These are phyloP conservation scores for Leptodontidium sp. DNA, from an alignment of 2,329 filamentous ascomycete genomes.

Conservation along the genomic window DNA sequence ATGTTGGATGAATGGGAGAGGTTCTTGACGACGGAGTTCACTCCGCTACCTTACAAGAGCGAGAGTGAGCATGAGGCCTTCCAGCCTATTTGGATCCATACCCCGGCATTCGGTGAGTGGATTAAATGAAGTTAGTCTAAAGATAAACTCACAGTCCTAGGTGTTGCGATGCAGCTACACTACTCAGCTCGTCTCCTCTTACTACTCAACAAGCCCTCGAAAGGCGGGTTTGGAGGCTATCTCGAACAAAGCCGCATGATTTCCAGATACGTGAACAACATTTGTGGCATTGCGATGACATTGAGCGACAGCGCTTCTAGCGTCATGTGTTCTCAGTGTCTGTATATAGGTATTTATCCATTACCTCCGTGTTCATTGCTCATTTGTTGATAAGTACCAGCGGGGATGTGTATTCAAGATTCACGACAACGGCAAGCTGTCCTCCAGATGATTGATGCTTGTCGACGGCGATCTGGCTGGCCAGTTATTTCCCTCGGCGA, in stretches of 20 bases:
- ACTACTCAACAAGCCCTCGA: constrained; percentile 59
- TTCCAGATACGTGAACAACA: constrained; percentile 56
- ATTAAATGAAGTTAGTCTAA: not conserved
- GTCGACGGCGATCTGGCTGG: constrained; percentile 52
- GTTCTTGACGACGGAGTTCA: constrained; percentile 48
- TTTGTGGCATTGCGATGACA: constrained; percentile 59
- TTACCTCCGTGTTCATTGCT: not conserved
- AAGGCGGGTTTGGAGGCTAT: constrained; percentile 58
- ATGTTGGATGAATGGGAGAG: constrained; percentile 59
- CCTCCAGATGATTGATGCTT: constrained; percentile 49
- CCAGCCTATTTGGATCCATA: constrained; percentile 60
- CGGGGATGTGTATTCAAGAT: constrained; percentile 53
- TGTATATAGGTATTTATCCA: constrained; percentile 47
- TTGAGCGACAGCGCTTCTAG: constrained; percentile 52
- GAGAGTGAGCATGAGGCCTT: constrained; percentile 47
- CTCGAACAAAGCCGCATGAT: constrained; percentile 52
- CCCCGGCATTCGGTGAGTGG: constrained; percentile 51
- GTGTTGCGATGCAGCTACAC: constrained; percentile 59
- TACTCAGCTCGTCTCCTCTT: constrained; percentile 61
- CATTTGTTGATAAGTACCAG: constrained; percentile 25
- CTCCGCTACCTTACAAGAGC: constrained; percentile 49
- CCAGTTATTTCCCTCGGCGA: constrained; percentile 47
- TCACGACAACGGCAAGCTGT: constrained; percentile 49
- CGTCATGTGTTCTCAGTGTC: constrained; percentile 54
- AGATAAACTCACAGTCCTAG: constrained; percentile 15